These are phyloP conservation scores for Chlamydomonas sp. DNA, from an alignment of 139 green algal species.

Conservation along the genomic window DNA sequence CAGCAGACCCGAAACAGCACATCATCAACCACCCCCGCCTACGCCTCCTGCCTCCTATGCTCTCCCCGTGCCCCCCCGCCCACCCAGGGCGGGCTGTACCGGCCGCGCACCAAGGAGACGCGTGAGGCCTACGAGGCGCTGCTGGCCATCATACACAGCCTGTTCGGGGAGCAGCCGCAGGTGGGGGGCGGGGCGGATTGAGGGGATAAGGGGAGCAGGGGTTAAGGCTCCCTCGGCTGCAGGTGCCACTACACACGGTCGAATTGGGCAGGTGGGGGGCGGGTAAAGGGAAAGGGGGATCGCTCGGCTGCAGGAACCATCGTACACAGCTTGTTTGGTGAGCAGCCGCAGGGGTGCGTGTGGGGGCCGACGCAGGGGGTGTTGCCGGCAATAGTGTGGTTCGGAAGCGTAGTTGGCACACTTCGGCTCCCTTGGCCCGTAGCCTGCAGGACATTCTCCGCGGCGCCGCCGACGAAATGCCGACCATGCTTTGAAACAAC, in stretches of 20 bases:
- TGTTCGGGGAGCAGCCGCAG: conserved; percentile 95
- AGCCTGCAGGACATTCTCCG: conserved; percentile 85
- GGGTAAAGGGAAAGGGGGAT: too few species aligned
- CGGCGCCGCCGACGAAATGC: conserved; percentile 96
- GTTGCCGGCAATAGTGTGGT: too few species aligned
- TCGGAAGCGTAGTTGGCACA: too few species aligned
- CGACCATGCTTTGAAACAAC: conserved; percentile 92
- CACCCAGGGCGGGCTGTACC: conserved; percentile 41
- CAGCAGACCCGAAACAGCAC: too few species aligned
- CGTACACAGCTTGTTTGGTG: too few species aligned
- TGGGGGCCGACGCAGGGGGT: too few species aligned
- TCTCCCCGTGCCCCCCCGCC: neutral
- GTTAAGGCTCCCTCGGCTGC: neutral
- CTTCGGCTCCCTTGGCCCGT: too few species aligned
- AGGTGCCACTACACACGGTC: neutral
- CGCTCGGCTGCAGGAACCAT: too few species aligned
- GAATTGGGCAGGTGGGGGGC: neutral
- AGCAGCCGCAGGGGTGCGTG: too few species aligned
- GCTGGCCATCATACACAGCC: conserved; percentile 80
- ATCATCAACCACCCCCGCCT: neutral
- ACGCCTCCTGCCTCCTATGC: neutral
- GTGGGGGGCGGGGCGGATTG: neutral
- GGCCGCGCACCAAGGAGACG: conserved; percentile 88
- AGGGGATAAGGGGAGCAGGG: neutral
- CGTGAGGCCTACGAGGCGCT: conserved; percentile 93